These are phyloP conservation scores for Herpetomonas tarakana DNA, from an alignment of 208 protist species.

Conservation along the genomic window DNA sequence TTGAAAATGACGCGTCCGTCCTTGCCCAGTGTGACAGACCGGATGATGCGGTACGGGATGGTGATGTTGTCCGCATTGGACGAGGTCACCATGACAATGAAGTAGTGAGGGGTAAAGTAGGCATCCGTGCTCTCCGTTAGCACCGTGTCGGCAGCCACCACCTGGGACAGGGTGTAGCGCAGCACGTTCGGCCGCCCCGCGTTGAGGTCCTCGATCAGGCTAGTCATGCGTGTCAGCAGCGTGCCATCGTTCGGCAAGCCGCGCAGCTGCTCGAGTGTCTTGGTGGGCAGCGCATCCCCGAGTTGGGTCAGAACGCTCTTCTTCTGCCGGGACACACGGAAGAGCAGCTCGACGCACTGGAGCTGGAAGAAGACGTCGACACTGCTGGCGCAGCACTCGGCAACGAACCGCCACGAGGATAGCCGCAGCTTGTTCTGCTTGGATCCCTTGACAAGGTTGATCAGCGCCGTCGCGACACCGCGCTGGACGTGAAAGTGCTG, in stretches of 20 bases:
- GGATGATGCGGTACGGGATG: slow-evolving; percentile 78
- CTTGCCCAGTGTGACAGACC: slow-evolving; percentile 76
- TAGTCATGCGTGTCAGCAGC: slow-evolving; percentile 69
- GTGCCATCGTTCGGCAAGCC: slow-evolving; percentile 69
- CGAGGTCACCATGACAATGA: slow-evolving; percentile 75
- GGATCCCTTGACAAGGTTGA: slow-evolving; percentile 90
- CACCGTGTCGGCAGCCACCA: slow-evolving; percentile 62
- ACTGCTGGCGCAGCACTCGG: slow-evolving; percentile 51
- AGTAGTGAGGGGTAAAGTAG: slow-evolving; percentile 83
- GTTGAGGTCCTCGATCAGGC: slow-evolving; percentile 69
- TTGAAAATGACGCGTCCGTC: slow-evolving; percentile 76
- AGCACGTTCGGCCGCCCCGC: slow-evolving; percentile 47
- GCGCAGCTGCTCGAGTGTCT: slow-evolving; percentile 44
- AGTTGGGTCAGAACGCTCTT: slow-evolving; percentile 50
- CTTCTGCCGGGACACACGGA: slow-evolving; percentile 76
- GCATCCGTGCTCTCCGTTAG: slow-evolving; percentile 56
- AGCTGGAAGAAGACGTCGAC: slow-evolving; percentile 91
- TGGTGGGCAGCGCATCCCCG: slow-evolving; percentile 20
- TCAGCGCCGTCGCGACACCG: slow-evolving; percentile 73
- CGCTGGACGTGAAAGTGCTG: slow-evolving; percentile 68
- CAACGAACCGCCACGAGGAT: slow-evolving; percentile 74
- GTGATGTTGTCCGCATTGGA: slow-evolving; percentile 85
- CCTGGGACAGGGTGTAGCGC: slow-evolving; percentile 56
- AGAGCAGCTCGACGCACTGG: slow-evolving; percentile 90
- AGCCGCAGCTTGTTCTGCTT: slow-evolving; percentile 82